phyloP scores from a whole-genome alignment of 192 early-diverging fungal species.

The Rhizophlyctis rosea region DNA sequence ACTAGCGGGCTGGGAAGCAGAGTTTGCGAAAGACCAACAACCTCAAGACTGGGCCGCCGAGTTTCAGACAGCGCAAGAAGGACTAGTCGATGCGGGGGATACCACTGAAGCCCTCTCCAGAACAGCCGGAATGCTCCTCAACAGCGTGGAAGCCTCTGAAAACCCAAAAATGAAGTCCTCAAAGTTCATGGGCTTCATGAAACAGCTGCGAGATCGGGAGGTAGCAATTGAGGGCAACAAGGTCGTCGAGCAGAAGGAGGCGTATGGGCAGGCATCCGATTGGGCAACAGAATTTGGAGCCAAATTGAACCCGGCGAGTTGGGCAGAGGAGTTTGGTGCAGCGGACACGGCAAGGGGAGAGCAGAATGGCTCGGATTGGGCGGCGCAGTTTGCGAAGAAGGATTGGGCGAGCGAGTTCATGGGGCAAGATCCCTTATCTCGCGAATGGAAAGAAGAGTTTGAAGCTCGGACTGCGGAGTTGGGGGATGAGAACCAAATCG shows the following conservation, averaged over 20 bases:
- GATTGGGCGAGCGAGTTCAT: conserved; percentile 33
- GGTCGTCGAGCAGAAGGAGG: conserved; percentile 64
- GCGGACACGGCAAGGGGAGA: conserved; percentile 41
- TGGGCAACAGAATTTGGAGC: conserved; percentile 41
- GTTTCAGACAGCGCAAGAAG: conserved; percentile 45
- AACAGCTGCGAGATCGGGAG: conserved; percentile 83
- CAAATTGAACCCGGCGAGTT: conserved; percentile 26
- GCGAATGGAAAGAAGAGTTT: conserved; percentile 9
- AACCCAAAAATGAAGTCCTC: conserved; percentile 95
- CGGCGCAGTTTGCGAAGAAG: conserved; percentile 31
- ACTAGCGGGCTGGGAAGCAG: conserved; percentile 49
- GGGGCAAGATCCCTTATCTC: conserved; percentile 8
- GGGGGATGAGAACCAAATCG: neutral
- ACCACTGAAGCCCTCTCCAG: conserved; percentile 68
- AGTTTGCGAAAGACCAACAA: conserved; percentile 53
- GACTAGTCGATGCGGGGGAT: conserved; percentile 25
- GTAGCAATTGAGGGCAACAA: conserved; percentile 86
- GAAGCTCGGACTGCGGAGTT: conserved; percentile 12
- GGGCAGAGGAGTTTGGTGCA: conserved; percentile 68
- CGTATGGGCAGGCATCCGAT: conserved; percentile 32
- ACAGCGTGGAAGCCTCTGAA: conserved; percentile 65
- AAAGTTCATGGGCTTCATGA: conserved; percentile 91
- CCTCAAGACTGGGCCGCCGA: conserved; percentile 42
- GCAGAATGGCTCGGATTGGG: conserved; percentile 39
- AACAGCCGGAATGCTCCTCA: conserved; percentile 78